Evolutionary conservation across 176 grass and related monocot genomes (phyloP), one percentile per base, ranked within the genome.

Genomic region (Cocos nucifera): DNA sequence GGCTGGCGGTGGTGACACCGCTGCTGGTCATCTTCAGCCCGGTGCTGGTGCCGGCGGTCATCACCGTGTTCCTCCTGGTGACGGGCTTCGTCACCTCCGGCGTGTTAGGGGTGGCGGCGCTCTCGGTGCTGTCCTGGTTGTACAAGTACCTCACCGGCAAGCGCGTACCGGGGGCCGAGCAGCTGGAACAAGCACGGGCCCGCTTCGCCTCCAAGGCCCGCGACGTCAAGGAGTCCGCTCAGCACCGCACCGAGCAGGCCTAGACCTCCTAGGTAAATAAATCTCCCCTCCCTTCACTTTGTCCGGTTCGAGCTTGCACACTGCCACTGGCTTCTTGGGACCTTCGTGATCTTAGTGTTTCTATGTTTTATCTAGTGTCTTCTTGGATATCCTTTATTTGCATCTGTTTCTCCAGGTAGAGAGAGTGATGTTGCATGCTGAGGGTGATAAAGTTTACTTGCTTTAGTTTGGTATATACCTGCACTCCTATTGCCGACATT

Each of bases 81-180:
- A 64, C 87, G 3, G 91, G 86, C 17, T 96, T 96, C 65, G 61
- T 88, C 35, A 87, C 91, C 3, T 85, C 80, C 9, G 91, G 91
- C 22, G 78, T 75, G 17, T 66, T 96, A 15, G 83, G 91, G 49
- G 72, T 96, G 49, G 91, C 86, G 0, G 86, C 91, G 17, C 83
- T 96, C 0, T 90, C 83, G 8, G 91, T 96, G 10, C 80, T 96
- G 66, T 96, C 86, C 4, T 96, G 91, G 91, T 90, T 96, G 91
- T 96, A 90, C 72, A 90, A 90, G 72, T 80, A 87, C 78, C 71
- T 90, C 29, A 96, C 91, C 3, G 91, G 91, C 50, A 90, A 87
- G 80, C 86, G 90, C 62, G 83, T 78, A 12, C 91, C 80, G 17
- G 91, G 91, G 29, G 80, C 86, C 48, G 86, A 96, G 60, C 86